Base-by-base conservation (phyloP, 305 asterid genomes). In the Solanum hybrid region DNA sequence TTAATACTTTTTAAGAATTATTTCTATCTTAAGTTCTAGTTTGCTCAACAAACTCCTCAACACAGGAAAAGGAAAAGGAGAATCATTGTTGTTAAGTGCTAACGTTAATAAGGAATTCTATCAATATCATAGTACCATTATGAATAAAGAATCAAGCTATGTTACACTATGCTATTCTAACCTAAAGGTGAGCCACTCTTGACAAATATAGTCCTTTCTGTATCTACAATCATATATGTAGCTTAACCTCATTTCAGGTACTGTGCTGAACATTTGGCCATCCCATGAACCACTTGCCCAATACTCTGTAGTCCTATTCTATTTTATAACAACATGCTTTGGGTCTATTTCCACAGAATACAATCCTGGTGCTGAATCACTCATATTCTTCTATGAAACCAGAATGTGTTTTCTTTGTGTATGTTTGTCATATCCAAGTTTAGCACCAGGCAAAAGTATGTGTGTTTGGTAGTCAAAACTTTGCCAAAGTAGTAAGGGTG, bases 121-220 rank as follows among this genome's bases (percentile, higher is more conserved):
- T 88, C 91, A 32, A 89, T 26, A 78, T 0, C 84, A 24, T 22
- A 56, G 66, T 56, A 56, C 66, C n/a, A 17, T 6, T 0, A 56
- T 15, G 40, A 75, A 34, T 34, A 19, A 77, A 31, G 10, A 78
- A 22, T 1, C 13, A 5, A 78, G n/a, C n/a, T 51, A 51, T 51
- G 0, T 51, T 51, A 15, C 1, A n/a, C 42, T 51, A 45, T 14
- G 75, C 24, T 24, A 27, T 45, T 51, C 69, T 29, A 51, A 84
- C 26, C 66, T 84, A 27, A 2, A 26, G 29, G 17, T 10, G 29
- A 51, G 24, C 73, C 87, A 10, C 89, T 92, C 86, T 69, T 89
- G 37, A 92, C 79, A 29, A 89, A 71, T 19, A 92, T 86, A 3
- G 80, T 89, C 34, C 89, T 29, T 27, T 91, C 94, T 88, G 17